These are phyloP conservation scores for Chaetomiaceae sp. DNA, from an alignment of 2,329 filamentous ascomycete genomes.

Conservation along the genomic window DNA sequence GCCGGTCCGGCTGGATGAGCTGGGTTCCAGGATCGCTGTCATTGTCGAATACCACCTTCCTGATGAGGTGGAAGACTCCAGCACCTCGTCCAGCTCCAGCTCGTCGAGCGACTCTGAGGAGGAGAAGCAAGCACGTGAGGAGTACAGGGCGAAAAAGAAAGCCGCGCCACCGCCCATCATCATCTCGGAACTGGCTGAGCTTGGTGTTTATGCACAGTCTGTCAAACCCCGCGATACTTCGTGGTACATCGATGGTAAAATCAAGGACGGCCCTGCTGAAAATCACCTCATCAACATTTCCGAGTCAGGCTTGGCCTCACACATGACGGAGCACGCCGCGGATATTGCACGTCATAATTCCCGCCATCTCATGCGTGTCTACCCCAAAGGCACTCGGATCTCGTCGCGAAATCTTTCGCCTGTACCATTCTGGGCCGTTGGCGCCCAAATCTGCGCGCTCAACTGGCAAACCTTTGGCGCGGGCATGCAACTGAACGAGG, in stretches of 20 bases:
- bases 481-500: conserved; percentile 64
- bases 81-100: conserved; percentile 21
- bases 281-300: conserved; percentile 67
- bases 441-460: conserved; percentile 64
- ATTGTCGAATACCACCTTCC: conserved; percentile 65
- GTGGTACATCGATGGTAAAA: conserved; percentile 50
- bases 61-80: conserved; percentile 41
- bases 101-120: conserved; percentile 24
- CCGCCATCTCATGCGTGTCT: conserved; percentile 65
- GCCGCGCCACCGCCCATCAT: conserved; percentile 46
- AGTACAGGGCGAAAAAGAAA: conserved; percentile 53
- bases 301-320: conserved; percentile 52
- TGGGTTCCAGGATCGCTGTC: conserved; percentile 60
- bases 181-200: conserved; percentile 59
- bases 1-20: conserved; percentile 50
- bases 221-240: conserved; percentile 63
- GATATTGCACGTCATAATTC: conserved; percentile 59
- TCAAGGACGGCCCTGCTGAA: conserved; percentile 50
- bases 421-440: conserved; percentile 61
- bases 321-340: conserved; percentile 39
- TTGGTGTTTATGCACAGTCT: conserved; percentile 66
- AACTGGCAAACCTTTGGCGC: conserved; percentile 67
- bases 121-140: conserved; percentile 46
- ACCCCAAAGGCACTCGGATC: conserved; percentile 65
- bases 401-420: conserved; percentile 61